Evolutionary conservation across 2,329 filamentous ascomycete species (phyloP).

Genomic region (Penicillium freii): DNA sequence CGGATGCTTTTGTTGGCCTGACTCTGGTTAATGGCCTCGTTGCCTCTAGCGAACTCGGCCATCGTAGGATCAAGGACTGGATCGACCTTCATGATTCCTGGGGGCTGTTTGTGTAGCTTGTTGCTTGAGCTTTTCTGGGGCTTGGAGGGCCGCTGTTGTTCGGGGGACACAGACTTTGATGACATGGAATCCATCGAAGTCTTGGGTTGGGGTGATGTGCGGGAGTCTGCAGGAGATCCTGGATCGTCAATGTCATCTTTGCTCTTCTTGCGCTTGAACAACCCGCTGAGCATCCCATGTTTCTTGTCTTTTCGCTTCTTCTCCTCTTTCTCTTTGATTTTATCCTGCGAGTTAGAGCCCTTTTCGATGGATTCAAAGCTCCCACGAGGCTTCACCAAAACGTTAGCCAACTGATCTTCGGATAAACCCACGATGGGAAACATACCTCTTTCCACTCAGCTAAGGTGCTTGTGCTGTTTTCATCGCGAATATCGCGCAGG

Average conservation of each 20-base stretch:
- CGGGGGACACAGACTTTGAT: conserved; percentile 30
- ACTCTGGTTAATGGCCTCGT: conserved; percentile 20
- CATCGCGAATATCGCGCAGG: conserved; percentile 65
- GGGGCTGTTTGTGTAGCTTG: conserved; percentile 69
- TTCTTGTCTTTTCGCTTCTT: conserved; percentile 74
- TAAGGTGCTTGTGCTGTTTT: conserved; percentile 13
- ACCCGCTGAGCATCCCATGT: conserved; percentile 67
- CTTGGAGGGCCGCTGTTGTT: conserved; percentile 27
- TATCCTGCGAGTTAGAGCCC: conserved; percentile 60
- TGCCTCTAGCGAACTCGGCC: conserved; percentile 26
- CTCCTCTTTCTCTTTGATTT: conserved; percentile 71
- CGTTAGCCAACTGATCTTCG: conserved; percentile 6
- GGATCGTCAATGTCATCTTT: conserved; percentile 49
- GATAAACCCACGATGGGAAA: background rate
- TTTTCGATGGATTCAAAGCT: conserved; percentile 78
- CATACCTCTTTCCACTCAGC: conserved; percentile 43
- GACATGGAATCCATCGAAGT: conserved; percentile 45
- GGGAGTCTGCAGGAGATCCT: conserved; percentile 60
- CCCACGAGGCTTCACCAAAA: conserved; percentile 52
- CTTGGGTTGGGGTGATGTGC: conserved; percentile 46
- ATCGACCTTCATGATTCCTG: conserved; percentile 46
- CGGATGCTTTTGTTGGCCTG: conserved; percentile 32
- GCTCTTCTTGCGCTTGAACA: conserved; percentile 64
- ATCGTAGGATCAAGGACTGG: conserved; percentile 32
- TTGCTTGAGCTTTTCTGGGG: conserved; percentile 57